Conservation (phyloP, 148 eudicot genomes). For the Agrostemma githago region DNA sequence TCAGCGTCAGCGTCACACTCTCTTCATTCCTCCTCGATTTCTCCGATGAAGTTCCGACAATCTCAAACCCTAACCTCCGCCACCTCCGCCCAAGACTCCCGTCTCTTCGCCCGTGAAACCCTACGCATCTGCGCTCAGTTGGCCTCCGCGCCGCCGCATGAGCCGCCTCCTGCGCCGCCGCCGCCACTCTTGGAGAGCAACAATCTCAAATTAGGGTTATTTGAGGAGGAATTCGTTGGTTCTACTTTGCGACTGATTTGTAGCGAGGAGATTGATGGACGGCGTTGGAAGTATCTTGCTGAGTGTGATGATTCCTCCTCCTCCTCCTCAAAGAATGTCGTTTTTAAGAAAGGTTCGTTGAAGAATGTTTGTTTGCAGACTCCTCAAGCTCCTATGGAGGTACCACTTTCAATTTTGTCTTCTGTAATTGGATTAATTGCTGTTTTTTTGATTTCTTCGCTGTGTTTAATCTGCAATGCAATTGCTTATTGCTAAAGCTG, state of each 20-base stretch:
- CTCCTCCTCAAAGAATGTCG: neutral
- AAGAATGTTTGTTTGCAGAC: slow-evolving; percentile 73
- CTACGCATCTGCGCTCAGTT: slow-evolving; percentile 74
- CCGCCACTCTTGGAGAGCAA: slow-evolving; percentile 22
- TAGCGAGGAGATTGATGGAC: slow-evolving; percentile 83
- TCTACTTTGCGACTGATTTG: slow-evolving; percentile 75
- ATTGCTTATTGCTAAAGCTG: no score
- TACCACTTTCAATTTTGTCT: slow-evolving; percentile 2
- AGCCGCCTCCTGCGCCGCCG: slow-evolving; percentile 30
- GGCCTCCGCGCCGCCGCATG: slow-evolving; percentile 28
- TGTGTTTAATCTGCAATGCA: neutral
- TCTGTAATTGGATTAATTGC: neutral
- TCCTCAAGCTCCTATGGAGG: slow-evolving; percentile 73
- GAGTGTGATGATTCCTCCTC: slow-evolving; percentile 22
- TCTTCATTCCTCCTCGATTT: slow-evolving; percentile 14
- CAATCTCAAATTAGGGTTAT: slow-evolving; percentile 38
- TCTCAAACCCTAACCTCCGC: slow-evolving; percentile 45
- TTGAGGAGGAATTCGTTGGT: slow-evolving; percentile 51
- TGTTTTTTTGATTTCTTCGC: neutral
- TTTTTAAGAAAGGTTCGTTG: slow-evolving; percentile 46
- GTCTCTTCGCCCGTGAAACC: slow-evolving; percentile 69
- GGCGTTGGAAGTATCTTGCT: slow-evolving; percentile 60
- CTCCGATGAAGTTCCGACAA: slow-evolving; percentile 59
- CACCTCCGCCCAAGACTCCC: slow-evolving; percentile 47
- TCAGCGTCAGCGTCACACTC: neutral